phyloP scores from a whole-genome alignment of 139 green algal species.

The Tetraselmis chui region DNA sequence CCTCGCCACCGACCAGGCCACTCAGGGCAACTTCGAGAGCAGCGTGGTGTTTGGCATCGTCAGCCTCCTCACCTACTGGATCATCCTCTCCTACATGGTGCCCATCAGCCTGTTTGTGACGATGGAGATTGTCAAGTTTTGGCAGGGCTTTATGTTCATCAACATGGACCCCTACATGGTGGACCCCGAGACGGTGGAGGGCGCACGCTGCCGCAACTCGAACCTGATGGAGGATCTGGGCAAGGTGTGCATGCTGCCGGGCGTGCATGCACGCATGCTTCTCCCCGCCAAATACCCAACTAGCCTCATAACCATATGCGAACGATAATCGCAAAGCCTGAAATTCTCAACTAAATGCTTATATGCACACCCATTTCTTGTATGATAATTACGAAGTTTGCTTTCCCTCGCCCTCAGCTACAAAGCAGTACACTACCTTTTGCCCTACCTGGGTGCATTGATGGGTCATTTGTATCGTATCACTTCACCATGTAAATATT shows the following conservation, averaged over 20 bases:
- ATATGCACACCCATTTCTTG: no score
- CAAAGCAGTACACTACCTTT: no score
- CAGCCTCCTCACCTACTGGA: constrained; percentile 77
- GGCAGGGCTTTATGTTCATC: constrained; percentile 78
- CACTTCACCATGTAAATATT: no score
- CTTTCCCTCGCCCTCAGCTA: no score
- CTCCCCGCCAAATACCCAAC: no score
- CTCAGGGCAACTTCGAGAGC: constrained; percentile 22
- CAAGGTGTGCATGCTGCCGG: constrained; percentile 4
- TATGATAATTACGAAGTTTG: no score
- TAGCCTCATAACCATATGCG: no score
- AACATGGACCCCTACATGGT: constrained; percentile 71
- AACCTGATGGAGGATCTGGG: constrained; percentile 98
- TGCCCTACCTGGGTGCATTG: no score
- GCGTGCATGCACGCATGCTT: no score
- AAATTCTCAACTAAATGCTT: no score
- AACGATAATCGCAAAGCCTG: no score
- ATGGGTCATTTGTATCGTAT: no score
- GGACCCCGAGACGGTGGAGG: constrained; percentile 58
- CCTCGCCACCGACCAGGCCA: constrained; percentile 23
- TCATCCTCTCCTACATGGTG: constrained; percentile 87
- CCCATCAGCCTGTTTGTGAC: constrained; percentile 98
- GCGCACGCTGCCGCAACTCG: constrained; percentile 61
- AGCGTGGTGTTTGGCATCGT: constrained; percentile 26
- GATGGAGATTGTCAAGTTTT: constrained; percentile 91